A percentile compares a stretch with the other conserved stretches of the same genome.
These are phyloP conservation scores for Coemansia sp. DNA, from an alignment of 192 early-diverging fungal genomes.

Conservation along the genomic window DNA sequence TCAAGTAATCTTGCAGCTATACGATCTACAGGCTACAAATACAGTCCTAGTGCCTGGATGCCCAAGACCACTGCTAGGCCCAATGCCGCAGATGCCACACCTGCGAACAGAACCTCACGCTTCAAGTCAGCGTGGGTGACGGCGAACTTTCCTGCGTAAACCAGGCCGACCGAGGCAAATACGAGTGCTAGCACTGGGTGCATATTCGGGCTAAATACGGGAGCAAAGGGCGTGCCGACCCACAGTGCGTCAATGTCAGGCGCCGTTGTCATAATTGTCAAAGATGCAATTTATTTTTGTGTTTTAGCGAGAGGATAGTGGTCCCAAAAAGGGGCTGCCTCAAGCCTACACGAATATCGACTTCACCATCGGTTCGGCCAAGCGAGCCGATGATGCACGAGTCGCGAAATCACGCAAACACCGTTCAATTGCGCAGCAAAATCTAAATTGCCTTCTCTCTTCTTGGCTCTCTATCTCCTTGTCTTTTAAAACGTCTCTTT, in stretches of 20 bases:
- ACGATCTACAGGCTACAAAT: slow-evolving; percentile 14
- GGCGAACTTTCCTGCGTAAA: slow-evolving; percentile 35
- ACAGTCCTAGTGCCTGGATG: slow-evolving; percentile 36
- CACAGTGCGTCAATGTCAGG: slow-evolving; percentile 29
- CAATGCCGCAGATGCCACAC: slow-evolving; percentile 30
- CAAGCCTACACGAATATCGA: too few relatives aligned
- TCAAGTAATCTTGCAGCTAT: not conserved
- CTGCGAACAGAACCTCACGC: slow-evolving; percentile 30
- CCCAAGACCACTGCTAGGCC: slow-evolving; percentile 39
- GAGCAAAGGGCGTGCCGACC: slow-evolving; percentile 30
- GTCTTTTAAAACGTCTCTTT: slow-evolving; percentile 1
- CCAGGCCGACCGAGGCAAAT: slow-evolving; percentile 30
- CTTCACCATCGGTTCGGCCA: too few relatives aligned
- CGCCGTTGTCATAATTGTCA: slow-evolving; percentile 2
- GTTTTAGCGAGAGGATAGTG: not conserved
- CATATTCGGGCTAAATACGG: slow-evolving; percentile 24
- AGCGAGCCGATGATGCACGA: too few relatives aligned
- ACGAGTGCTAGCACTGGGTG: slow-evolving; percentile 32
- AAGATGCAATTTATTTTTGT: not conserved
- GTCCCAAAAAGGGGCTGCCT: not conserved
- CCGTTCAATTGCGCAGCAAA: not conserved
- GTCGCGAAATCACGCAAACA: too few relatives aligned
- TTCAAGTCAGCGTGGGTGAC: slow-evolving; percentile 25
- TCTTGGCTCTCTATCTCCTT: not conserved
- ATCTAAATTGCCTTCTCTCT: not conserved